A percentile compares a stretch with the other conserved stretches of the same genome.
Evolutionary conservation across 2,329 filamentous ascomycete species (phyloP).

Genomic region (Elsinoe necatrix): DNA sequence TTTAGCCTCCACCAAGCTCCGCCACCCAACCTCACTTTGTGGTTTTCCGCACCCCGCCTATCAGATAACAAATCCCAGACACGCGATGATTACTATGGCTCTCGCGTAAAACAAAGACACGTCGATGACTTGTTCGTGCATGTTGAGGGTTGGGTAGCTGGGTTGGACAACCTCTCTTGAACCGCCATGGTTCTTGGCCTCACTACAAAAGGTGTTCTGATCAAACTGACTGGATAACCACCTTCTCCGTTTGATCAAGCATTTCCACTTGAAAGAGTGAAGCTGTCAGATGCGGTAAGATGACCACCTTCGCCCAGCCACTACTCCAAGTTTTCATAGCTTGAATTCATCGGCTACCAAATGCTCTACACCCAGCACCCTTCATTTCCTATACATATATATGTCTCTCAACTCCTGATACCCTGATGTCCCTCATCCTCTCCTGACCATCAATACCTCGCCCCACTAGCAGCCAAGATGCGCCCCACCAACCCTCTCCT

Average conservation of each 20-base stretch:
- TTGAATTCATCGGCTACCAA: background rate
- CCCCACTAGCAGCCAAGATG: conserved; percentile 4
- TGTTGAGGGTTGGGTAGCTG: background rate
- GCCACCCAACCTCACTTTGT: background rate
- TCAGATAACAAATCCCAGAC: conserved; percentile 4
- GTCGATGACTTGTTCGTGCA: background rate
- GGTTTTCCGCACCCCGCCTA: conserved; percentile 8
- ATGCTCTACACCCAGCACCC: background rate
- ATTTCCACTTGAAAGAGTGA: background rate
- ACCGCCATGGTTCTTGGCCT: background rate
- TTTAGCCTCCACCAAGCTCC: conserved; percentile 6
- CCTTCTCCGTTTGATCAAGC: background rate
- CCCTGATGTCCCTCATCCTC: conserved; percentile 1
- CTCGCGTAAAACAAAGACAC: background rate
- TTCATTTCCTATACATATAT: background rate
- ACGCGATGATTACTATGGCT: background rate
- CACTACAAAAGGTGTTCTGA: background rate
- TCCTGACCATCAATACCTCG: background rate
- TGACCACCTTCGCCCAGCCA: background rate
- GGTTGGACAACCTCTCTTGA: background rate
- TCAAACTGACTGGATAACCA: background rate
- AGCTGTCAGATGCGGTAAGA: background rate
- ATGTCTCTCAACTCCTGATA: background rate
- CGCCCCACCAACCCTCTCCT: conserved; percentile 8
- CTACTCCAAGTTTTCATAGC: background rate